phyloP scores from a whole-genome alignment of 2,329 filamentous ascomycete species.

The Nothopassalora personata region DNA sequence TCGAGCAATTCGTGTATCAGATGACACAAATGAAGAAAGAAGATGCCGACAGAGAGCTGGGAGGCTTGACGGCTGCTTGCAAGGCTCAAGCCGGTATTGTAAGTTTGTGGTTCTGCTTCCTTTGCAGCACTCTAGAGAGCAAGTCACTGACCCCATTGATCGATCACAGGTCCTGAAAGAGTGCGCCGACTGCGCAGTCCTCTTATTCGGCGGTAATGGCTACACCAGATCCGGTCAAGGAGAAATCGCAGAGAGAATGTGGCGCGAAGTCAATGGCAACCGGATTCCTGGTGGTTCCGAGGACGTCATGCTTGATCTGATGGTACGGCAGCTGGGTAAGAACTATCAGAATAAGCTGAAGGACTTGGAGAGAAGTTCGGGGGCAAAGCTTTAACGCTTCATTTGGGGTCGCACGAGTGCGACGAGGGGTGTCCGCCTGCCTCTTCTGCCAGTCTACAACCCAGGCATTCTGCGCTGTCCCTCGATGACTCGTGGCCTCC shows the following conservation, averaged over 20 bases:
- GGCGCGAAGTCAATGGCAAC: conserved; percentile 24
- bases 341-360: conserved; percentile 58
- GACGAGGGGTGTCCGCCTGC: background rate
- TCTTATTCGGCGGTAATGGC: conserved; percentile 70
- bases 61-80: conserved; percentile 64
- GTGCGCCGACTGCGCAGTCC: conserved; percentile 62
- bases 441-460: background rate
- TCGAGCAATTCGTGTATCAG: conserved; percentile 65
- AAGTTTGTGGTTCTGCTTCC: background rate
- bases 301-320: conserved; percentile 67
- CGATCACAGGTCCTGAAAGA: conserved; percentile 49
- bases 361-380: conserved; percentile 40
- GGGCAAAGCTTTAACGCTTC: conserved; percentile 6
- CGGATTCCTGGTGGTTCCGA: conserved; percentile 56
- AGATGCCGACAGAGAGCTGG: conserved; percentile 59
- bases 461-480: background rate
- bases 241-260: conserved; percentile 64
- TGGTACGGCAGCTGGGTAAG: conserved; percentile 65
- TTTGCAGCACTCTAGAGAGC: background rate
- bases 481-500: background rate
- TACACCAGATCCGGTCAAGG: conserved; percentile 61
- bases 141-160: background rate
- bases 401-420: background rate
- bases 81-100: conserved; percentile 71
- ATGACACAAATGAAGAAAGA: conserved; percentile 57